phyloP scores from a whole-genome alignment of 2,329 filamentous ascomycete genomes.

The Canariomyces notabilis region DNA sequence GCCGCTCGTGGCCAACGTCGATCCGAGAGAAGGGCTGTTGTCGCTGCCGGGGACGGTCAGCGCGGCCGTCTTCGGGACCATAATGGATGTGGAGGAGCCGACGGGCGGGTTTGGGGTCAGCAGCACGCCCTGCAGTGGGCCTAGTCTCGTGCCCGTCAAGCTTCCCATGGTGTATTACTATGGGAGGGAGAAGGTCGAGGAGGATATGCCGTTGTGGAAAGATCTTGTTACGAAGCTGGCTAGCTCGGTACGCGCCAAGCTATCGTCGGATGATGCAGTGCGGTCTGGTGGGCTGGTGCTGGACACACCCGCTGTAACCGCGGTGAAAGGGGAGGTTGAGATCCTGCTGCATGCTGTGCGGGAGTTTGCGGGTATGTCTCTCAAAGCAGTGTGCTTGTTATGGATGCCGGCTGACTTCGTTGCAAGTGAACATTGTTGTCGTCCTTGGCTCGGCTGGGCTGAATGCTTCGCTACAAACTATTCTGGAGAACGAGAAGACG shows the following conservation, averaged over 20 bases:
- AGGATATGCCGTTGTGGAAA: constrained; percentile 67
- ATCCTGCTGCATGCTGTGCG: constrained; percentile 69
- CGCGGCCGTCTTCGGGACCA: constrained; percentile 77
- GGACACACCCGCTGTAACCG: constrained; percentile 64
- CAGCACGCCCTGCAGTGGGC: constrained; percentile 83
- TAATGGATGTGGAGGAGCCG: constrained; percentile 75
- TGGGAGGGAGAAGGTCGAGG: constrained; percentile 67
- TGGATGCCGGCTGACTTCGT: constrained; percentile 27
- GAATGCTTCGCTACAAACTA: constrained; percentile 66
- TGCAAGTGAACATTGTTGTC: constrained; percentile 68
- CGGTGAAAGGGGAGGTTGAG: constrained; percentile 56
- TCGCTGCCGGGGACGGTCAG: constrained; percentile 76
- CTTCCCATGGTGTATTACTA: constrained; percentile 88
- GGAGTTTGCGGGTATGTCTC: constrained; percentile 45
- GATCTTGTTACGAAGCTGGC: constrained; percentile 71
- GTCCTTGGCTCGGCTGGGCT: constrained; percentile 76
- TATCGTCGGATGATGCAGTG: constrained; percentile 69
- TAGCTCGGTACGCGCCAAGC: constrained; percentile 68
- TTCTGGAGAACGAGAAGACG: constrained; percentile 55
- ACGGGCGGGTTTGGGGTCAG: constrained; percentile 91
- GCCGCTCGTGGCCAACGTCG: constrained; percentile 78
- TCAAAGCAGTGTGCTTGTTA: not conserved
- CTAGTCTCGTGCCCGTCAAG: constrained; percentile 83
- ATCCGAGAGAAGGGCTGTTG: constrained; percentile 75
- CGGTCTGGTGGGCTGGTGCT: constrained; percentile 75